Percentiles rank a stretch among this genome's conserved stretches.
Evolutionary conservation across 2,329 filamentous ascomycete genomes (phyloP).

Genomic region (Fusarium aywerte): DNA sequence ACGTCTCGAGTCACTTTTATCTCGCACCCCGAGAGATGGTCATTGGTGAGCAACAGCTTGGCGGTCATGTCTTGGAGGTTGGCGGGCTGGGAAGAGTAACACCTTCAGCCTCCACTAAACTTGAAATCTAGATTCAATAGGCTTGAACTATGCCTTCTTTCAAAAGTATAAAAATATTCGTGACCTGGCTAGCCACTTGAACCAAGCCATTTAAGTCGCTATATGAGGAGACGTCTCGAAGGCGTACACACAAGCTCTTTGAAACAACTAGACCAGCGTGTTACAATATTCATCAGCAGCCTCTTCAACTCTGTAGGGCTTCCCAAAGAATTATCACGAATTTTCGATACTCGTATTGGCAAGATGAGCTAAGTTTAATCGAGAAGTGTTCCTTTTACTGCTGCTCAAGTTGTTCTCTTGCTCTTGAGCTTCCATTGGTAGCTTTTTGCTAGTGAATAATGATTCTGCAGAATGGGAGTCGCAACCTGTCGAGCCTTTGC

Average conservation of each 20-base stretch:
- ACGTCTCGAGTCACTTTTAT: background rate
- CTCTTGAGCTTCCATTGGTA: slow-evolving; percentile 41
- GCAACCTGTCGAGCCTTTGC: slow-evolving; percentile 33
- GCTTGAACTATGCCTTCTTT: background rate
- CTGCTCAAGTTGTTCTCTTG: slow-evolving; percentile 7
- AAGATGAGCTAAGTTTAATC: background rate
- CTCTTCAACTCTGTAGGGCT: background rate
- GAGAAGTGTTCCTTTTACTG: background rate
- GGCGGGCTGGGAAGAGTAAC: background rate
- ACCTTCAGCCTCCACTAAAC: background rate
- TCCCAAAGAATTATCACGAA: background rate
- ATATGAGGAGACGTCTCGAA: background rate
- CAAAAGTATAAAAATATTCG: background rate
- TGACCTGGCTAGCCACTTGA: background rate
- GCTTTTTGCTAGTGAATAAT: slow-evolving; percentile 36
- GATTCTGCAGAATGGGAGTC: slow-evolving; percentile 28
- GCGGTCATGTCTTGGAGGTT: background rate
- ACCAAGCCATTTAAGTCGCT: background rate
- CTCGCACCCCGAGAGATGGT: background rate
- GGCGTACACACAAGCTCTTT: too few relatives aligned
- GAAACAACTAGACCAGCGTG: background rate
- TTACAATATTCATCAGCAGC: background rate
- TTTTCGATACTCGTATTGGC: background rate
- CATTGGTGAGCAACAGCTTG: background rate
- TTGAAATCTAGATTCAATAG: background rate